phyloP scores from a whole-genome alignment of 306 rosid species.

The Senna siamea region DNA sequence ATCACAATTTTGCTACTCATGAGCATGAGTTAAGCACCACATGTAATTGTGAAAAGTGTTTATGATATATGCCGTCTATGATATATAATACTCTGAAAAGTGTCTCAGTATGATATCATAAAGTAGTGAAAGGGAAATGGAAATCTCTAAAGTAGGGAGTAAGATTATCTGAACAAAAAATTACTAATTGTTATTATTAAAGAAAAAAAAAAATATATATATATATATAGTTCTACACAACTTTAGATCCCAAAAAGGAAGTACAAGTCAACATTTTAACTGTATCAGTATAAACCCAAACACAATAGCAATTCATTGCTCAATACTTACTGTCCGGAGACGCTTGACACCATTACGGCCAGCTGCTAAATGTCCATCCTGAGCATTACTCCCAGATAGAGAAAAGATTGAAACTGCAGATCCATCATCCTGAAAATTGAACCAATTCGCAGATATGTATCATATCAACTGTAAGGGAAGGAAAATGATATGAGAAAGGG shows the following conservation, averaged over 20 bases:
- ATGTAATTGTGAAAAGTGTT: not conserved
- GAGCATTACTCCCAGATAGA: conserved; percentile 81
- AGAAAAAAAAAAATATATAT: not conserved
- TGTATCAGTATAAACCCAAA: not conserved
- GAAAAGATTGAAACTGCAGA: conserved; percentile 86
- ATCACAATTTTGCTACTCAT: not conserved
- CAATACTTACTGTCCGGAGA: conserved; percentile 65
- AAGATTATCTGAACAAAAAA: not conserved
- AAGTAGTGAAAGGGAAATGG: not conserved
- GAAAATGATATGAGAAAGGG: not conserved
- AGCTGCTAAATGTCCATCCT: conserved; percentile 92
- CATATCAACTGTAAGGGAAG: not conserved
- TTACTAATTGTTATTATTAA: not conserved
- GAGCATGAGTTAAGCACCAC: not conserved
- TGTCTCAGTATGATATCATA: not conserved
- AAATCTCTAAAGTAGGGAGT: not conserved
- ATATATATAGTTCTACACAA: not conserved
- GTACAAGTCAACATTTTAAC: conserved; percentile 3
- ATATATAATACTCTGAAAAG: not conserved
- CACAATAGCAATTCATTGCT: conserved; percentile 14
- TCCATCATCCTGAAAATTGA: conserved; percentile 77
- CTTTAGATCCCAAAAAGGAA: not conserved
- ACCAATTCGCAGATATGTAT: conserved; percentile 11
- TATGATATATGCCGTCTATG: not conserved
- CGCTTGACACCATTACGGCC: conserved; percentile 97